Base-by-base conservation (phyloP, 352 stramenopile genomes). In the Globisporangium apiculatum region DNA sequence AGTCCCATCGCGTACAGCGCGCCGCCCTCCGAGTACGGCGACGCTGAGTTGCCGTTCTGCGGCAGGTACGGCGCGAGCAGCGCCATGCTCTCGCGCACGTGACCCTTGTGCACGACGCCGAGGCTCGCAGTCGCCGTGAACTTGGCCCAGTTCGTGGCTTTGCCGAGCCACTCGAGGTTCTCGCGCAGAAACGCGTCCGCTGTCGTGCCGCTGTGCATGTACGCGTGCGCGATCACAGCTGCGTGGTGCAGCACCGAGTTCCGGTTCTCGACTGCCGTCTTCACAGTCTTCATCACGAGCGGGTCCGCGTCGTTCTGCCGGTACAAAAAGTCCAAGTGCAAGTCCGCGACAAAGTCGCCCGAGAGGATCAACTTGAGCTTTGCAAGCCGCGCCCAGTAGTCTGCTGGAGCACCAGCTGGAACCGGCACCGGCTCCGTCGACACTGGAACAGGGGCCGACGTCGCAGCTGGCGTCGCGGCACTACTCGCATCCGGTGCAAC, bases 141-240 rank as follows among this genome's bases (percentile, higher is more conserved):
- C 76, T 99, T 99, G 53, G 97, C 96, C 97, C 97, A 99, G 80
- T 99, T 99, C 54, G 87, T 97, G 8, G 97, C 97, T 67, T 99
- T 98, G 31, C 95, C 97, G 61, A 99, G 92, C 97, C 97, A 99
- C 60, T 99, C 97, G 12, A 99, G 83, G 80, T 99, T 98, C 62
- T 99, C 94, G 41, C 97, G 89, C 62, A 99, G 71, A 68, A 99
- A 99, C 10, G 79, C 76, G 75, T 99, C 97, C 58, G 95, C 95
- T 11, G 96, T 99, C 35, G 97, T 99, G n/a, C 97, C 97, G 37
- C 87, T 86, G 74, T 99, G 96, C 81, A 99, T 92, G 73, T 98
- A 98, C 11, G 83, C 89, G 79, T 99, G 94, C 43, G 95, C 85
- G 53, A 98, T 86, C n/a, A 99, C 92, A 31, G 96, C 95, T 43